Base-by-base conservation (phyloP, 371 early-diverging fungal genomes). In the Lichtheimia corymbifera region DNA sequence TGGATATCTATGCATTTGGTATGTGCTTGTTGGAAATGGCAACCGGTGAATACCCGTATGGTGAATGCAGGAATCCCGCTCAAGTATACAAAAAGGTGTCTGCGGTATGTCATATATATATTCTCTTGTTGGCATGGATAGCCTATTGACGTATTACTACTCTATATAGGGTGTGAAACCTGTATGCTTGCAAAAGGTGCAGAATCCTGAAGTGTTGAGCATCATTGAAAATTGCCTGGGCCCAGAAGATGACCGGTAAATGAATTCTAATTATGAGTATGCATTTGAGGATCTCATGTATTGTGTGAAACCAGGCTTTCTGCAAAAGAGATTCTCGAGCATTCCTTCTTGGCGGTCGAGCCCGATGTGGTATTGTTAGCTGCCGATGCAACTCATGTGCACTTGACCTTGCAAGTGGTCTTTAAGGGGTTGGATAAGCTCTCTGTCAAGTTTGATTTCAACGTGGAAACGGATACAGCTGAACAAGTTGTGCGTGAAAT, bases 1-100 rank as follows among this genome's bases (percentile, higher is more conserved):
- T 93, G n/a, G 94, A 94, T 63, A 89, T 95, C 27, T 96, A 95
- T 79, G 93, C 97, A 18, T 96, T 95, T 80, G 97, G 97, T 61
- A 92, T 96, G 93, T 89, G 90, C 65, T 75, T 94, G n/a, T 74
- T 95, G 42, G 94, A 95, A 73, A 93, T 94, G 87, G 91, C 84
- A 18, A 94, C 94, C 5, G 90, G 90, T 53, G 91, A 90, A 69
- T 92, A 91, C 74, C 95, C 96, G 4, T 95, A 94, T 74, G 80
- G 79, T 45, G 95, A 95, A 68, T 93, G 93, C 68, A 87, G 83
- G 28, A 93, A 93, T 69, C 90, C 91, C 24, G 89, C 91, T 28
- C 93, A 95, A 68, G 89, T 94, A 52, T 92, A 89, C 66, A 88
- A 88, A 63, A 91, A 91, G 59, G 93, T 94, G 58, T 85, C 92